Evolutionary conservation across 2,329 filamentous ascomycete species (phyloP).

Genomic region (Simplicillium sp.): DNA sequence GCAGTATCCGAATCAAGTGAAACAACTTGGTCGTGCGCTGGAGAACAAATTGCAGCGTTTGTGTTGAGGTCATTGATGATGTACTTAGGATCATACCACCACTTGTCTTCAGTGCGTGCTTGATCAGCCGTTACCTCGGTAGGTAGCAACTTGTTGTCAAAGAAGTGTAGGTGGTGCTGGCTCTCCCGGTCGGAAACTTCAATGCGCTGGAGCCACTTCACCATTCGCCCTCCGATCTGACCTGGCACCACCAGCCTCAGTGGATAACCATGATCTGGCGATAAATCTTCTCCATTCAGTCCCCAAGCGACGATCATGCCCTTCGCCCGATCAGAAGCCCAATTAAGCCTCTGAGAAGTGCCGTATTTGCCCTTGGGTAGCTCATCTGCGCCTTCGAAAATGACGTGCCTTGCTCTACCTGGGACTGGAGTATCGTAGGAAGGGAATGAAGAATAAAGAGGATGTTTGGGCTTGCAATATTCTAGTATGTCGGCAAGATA

Average conservation of each 20-base stretch:
- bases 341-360: conserved; percentile 72
- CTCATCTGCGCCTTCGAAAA: conserved; percentile 73
- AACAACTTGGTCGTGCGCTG: conserved; percentile 58
- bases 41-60: conserved; percentile 68
- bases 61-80: conserved; percentile 79
- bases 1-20: not conserved
- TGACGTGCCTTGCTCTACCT: not conserved
- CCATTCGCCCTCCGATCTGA: conserved; percentile 76
- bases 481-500: conserved; percentile 59
- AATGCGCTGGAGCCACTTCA: conserved; percentile 76
- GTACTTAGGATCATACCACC: conserved; percentile 78
- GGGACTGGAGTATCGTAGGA: not conserved
- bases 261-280: conserved; percentile 72
- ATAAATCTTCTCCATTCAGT: conserved; percentile 73
- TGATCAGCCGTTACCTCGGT: conserved; percentile 57
- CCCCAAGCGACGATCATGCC: conserved; percentile 75
- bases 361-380: conserved; percentile 76
- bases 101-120: conserved; percentile 33
- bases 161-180: conserved; percentile 85
- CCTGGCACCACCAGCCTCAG: conserved; percentile 70
- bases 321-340: conserved; percentile 67
- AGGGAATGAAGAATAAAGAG: not conserved
- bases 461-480: conserved; percentile 46
- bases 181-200: conserved; percentile 65
- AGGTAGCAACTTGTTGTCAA: conserved; percentile 79